Evolutionary conservation across 225 moss, liverwort and hornwort species (phyloP), one percentile per base, ranked within the genome.

Genomic region (Straminergon stramineum): DNA sequence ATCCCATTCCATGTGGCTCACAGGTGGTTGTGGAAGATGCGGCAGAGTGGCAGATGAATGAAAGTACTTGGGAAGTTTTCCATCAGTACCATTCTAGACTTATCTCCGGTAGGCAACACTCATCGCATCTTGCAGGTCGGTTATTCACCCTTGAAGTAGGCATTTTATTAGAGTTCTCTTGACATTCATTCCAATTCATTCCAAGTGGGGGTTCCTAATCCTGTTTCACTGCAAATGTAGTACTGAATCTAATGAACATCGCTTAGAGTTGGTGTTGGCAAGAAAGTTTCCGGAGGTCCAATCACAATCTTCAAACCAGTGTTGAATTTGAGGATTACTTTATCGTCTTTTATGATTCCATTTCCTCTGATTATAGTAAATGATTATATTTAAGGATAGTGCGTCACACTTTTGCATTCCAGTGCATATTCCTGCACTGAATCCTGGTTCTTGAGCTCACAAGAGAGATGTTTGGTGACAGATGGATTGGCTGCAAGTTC

Each of bases 11-110:
- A 70, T 56, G 21, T 70, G 69, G 11, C n/a, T 62, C 84, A 75
- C 87, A 92, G 92, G 92, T 92, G 52, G 86, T 94, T 70, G 89
- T 92, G 43, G 93, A 91, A 39, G 90, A 88, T 85, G 87, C 85
- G 17, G 89, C 89, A 34, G 92, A 92, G 56, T 92, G 92, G 92
- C 89, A 87, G 67, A 71, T 24, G 79, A 45, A 75, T 37, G 89
- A 89, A 62, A 84, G 89, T 85, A 84, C 73, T 80, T 94, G 89
- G 86, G 86, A 86, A 88, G 53, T 92, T 93, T 53, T 88, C 81
- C 56, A 92, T 92, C 52, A 89, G 91, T 83, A 89, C 89, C 41
- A 51, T 90, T 31, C 77, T 93, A n/a, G 90, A 92, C 66, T 82
- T 92, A 35, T 92, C 91, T 83, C 89, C 88, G 75, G 66, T 52